These are phyloP conservation scores for Colletotrichum sp. DNA, from an alignment of 2,329 filamentous ascomycete species.

Conservation along the genomic window DNA sequence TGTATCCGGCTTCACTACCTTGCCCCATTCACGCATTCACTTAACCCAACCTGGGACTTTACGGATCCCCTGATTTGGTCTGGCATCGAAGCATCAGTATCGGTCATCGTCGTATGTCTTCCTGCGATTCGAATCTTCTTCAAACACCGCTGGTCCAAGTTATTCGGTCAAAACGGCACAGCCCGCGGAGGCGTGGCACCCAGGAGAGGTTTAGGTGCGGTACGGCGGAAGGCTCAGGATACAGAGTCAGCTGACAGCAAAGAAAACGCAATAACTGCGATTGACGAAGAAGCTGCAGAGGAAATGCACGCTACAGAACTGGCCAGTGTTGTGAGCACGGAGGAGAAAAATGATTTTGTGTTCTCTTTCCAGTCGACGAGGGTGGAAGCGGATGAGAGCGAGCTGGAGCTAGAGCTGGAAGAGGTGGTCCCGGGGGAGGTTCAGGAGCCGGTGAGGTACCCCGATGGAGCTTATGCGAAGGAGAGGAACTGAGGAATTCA, in stretches of 20 bases:
- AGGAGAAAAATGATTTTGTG: not conserved
- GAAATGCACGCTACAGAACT: not conserved
- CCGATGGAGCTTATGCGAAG: not conserved
- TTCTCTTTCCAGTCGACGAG: not conserved
- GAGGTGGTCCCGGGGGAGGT: not conserved
- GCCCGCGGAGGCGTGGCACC: not conserved
- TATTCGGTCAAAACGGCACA: not conserved
- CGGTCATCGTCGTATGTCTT: conserved; percentile 45
- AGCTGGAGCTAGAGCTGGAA: conserved; percentile 28
- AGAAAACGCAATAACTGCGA: not conserved
- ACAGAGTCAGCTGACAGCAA: not conserved
- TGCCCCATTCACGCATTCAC: conserved; percentile 32
- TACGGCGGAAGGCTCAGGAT: not conserved
- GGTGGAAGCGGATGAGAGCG: conserved; percentile 25
- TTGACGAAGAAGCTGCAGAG: not conserved
- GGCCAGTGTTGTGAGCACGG: not conserved
- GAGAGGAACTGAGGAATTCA: not conserved
- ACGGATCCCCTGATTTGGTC: conserved; percentile 46
- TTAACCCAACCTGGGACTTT: conserved; percentile 47
- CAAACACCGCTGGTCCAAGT: conserved; percentile 11
- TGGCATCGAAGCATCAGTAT: conserved; percentile 44
- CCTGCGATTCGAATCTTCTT: conserved; percentile 41
- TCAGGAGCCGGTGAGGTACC: not conserved
- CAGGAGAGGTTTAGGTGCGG: not conserved
- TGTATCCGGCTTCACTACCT: conserved; percentile 40